Percentiles rank a stretch among this genome's conserved stretches.
phyloP scores from a whole-genome alignment of 306 rosid genomes.

The Corylus avellana region DNA sequence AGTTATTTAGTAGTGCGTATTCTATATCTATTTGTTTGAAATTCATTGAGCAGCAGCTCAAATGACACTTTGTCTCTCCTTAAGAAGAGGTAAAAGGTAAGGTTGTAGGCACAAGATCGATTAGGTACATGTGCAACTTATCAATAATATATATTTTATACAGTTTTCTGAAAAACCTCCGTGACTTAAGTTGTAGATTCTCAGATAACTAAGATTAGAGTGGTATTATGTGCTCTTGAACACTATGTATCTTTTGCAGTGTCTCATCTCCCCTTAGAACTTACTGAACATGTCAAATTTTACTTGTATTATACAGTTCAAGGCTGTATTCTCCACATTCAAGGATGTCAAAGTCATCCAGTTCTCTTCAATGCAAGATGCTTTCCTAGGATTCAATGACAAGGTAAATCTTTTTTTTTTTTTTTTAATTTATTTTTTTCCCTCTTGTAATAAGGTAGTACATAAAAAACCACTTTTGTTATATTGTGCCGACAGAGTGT shows the following conservation, averaged over 20 bases:
- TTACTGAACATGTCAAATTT: conserved; percentile 22
- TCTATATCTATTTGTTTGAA: background rate
- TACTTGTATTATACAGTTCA: conserved; percentile 53
- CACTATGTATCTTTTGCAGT: background rate
- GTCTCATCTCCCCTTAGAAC: conserved; percentile 14
- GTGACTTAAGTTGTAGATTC: background rate
- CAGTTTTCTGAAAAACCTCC: background rate
- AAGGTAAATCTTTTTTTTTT: conserved; percentile 51
- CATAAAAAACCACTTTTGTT: conserved; percentile 3
- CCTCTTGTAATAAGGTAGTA: conserved; percentile 2
- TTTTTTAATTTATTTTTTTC: background rate
- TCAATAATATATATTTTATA: background rate
- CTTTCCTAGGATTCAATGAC: conserved; percentile 64
- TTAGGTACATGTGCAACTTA: background rate
- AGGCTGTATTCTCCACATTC: conserved; percentile 67
- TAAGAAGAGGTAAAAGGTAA: background rate
- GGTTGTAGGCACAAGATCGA: background rate
- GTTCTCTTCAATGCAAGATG: conserved; percentile 90
- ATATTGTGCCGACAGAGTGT: conserved; percentile 18
- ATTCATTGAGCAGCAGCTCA: background rate
- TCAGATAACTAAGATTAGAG: background rate
- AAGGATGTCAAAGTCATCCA: conserved; percentile 85
- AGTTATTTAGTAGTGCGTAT: background rate
- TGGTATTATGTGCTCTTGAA: background rate
- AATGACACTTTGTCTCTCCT: no score